phyloP scores from a whole-genome alignment of 345 rosid species.

The Salix suchowensis region DNA sequence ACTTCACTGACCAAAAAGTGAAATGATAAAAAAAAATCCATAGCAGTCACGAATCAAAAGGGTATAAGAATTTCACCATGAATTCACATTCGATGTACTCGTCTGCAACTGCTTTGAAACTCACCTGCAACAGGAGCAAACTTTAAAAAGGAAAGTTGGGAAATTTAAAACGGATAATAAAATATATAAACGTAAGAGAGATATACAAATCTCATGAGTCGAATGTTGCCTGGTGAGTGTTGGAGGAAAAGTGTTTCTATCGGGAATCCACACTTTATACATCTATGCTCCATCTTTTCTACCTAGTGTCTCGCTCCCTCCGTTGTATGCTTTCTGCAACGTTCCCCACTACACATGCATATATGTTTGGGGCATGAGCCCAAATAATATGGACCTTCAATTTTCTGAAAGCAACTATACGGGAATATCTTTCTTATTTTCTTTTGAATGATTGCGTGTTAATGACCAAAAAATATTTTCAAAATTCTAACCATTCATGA shows the following conservation, averaged over 20 bases:
- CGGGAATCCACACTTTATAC: slow-evolving; percentile 39
- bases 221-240: slow-evolving; percentile 68
- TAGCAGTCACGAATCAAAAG: background rate
- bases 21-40: background rate
- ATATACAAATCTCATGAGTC: slow-evolving; percentile 75
- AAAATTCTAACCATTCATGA: no score
- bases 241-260: slow-evolving; percentile 57
- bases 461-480: no score
- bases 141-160: background rate
- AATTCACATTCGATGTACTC: slow-evolving; percentile 76
- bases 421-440: background rate
- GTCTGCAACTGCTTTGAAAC: slow-evolving; percentile 66
- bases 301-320: background rate
- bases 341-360: no score
- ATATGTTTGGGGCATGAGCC: background rate
- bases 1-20: background rate
- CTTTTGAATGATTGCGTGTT: background rate
- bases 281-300: slow-evolving; percentile 33
- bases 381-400: background rate
- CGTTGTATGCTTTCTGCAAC: background rate
- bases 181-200: background rate
- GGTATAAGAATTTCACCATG: slow-evolving; percentile 42
- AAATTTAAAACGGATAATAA: background rate
- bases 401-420: background rate
- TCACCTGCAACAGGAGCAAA: slow-evolving; percentile 33